Evolutionary conservation across 192 early-diverging fungal genomes (phyloP), one percentile per base, ranked within the genome.

Genomic region (Podila minutissima): DNA sequence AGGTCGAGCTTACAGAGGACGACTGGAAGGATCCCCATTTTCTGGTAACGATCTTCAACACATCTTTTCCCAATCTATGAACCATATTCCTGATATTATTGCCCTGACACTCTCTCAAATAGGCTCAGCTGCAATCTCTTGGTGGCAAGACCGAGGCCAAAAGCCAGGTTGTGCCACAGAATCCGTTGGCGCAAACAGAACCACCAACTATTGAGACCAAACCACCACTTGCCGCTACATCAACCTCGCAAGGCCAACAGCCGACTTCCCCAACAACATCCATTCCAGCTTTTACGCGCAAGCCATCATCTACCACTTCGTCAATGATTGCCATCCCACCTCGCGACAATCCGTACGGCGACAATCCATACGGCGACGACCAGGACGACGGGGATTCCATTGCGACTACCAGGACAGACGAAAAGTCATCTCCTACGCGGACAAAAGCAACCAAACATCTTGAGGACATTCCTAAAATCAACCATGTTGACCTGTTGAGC

Each of bases 11-110:
- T 46, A 89, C 86, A 10, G 94, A 95, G 26, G 86, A 87, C 6
- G 94, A 95, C 74, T 74, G 93, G 81, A 91, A 92, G 38, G 93
- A 95, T 72, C 94, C 94, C 7, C 82, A 85, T n/a, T 81, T 95
- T 35, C 74, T 95, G 84, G 89, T 87, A 82, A 64, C 62, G 50
- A 20, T 35, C 19, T 62, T 17, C 8, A 26, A 26, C 46, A 31
- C 3, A 4, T 33, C 32, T 12, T 53, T 5, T 74, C 73, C 60
- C 48, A 75, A 13, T 17, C 58, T 28, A 15, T 38, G 64, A 64
- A 35, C 38, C n/a, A 12, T 15, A n/a, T 46, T 4, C 7, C 7
- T 37, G 35, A 37, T 37, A 17, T 38, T 63, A 48, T 38, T 66
- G 19, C 3, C 28, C 29, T 9, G 20, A 20, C 6, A 46, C 15